A percentile compares a stretch with the other conserved stretches of the same genome.
Conservation (phyloP, 2,329 filamentous ascomycete genomes). For the Fusarium napiforme region DNA sequence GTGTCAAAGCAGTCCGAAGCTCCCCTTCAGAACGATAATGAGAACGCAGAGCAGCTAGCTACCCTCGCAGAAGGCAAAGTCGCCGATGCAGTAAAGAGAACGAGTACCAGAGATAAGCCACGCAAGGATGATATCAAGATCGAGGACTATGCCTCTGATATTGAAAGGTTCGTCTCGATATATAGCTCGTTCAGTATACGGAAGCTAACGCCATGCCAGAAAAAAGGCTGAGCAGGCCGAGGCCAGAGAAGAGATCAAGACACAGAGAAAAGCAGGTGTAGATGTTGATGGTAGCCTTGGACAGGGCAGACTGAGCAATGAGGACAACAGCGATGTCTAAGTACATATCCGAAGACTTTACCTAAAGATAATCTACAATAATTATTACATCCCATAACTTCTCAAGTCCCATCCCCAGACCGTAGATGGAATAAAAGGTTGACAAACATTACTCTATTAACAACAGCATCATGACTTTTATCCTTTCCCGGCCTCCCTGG, state of each 20-base stretch:
- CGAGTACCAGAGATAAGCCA: slow-evolving; percentile 28
- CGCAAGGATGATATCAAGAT: slow-evolving; percentile 32
- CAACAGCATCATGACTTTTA: slow-evolving; percentile 1
- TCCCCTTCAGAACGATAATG: slow-evolving; percentile 34
- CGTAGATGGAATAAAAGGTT: not conserved
- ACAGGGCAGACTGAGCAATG: slow-evolving; percentile 25
- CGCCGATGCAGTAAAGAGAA: slow-evolving; percentile 31
- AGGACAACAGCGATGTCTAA: slow-evolving; percentile 28
- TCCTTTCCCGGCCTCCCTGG: slow-evolving; percentile 1
- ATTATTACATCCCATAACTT: not conserved
- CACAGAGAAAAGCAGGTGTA: slow-evolving; percentile 30
- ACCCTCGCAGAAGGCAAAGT: slow-evolving; percentile 39
- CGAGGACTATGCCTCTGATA: slow-evolving; percentile 32
- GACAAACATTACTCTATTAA: slow-evolving; percentile 24
- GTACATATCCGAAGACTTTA: not conserved
- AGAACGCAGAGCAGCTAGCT: slow-evolving; percentile 35
- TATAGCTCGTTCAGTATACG: too few species aligned
- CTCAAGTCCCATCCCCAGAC: not conserved
- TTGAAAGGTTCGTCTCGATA: slow-evolving; percentile 26
- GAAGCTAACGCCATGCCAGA: slow-evolving; percentile 13
- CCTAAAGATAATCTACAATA: not conserved
- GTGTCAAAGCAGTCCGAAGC: slow-evolving; percentile 7
- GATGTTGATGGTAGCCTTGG: slow-evolving; percentile 35
- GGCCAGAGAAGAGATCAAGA: slow-evolving; percentile 33
- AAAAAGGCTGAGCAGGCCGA: slow-evolving; percentile 38